Evolutionary conservation across 257 asterid genomes (phyloP).

Genomic region (Rubia yunnanensis): DNA sequence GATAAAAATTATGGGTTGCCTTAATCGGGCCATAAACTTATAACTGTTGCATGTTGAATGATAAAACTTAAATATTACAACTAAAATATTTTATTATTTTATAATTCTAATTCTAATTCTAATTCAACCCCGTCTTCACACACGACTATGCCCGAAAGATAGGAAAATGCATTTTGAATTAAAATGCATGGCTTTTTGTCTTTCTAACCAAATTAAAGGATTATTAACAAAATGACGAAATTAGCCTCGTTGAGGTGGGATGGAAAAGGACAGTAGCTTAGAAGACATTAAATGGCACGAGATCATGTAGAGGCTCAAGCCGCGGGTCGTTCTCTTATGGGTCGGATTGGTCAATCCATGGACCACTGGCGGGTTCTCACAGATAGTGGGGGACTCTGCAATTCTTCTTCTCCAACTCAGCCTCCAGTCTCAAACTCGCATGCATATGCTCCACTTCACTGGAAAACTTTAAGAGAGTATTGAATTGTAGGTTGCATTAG

Average conservation of each 20-base stretch:
- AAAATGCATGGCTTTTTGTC: neutral
- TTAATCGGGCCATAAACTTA: too few species aligned
- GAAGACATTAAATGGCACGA: conserved; percentile 7
- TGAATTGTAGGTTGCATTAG: neutral
- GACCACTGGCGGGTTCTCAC: neutral
- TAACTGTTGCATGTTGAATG: too few species aligned
- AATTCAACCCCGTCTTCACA: too few species aligned
- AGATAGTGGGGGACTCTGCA: neutral
- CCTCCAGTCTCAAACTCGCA: neutral
- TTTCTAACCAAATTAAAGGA: neutral
- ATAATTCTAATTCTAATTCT: too few species aligned
- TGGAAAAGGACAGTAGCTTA: conserved; percentile 11
- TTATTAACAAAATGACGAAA: neutral
- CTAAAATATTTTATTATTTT: too few species aligned
- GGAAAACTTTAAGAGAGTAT: neutral
- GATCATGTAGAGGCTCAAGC: neutral
- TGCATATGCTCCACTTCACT: neutral
- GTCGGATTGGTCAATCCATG: neutral
- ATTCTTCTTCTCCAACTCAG: neutral
- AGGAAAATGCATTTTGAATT: neutral
- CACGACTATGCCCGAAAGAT: neutral
- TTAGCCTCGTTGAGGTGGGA: neutral
- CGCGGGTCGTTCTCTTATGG: neutral
- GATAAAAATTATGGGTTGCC: too few species aligned
- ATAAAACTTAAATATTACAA: too few species aligned